Base-by-base conservation (phyloP, 2,329 filamentous ascomycete species). In the Reticulascus tulasneorum region DNA sequence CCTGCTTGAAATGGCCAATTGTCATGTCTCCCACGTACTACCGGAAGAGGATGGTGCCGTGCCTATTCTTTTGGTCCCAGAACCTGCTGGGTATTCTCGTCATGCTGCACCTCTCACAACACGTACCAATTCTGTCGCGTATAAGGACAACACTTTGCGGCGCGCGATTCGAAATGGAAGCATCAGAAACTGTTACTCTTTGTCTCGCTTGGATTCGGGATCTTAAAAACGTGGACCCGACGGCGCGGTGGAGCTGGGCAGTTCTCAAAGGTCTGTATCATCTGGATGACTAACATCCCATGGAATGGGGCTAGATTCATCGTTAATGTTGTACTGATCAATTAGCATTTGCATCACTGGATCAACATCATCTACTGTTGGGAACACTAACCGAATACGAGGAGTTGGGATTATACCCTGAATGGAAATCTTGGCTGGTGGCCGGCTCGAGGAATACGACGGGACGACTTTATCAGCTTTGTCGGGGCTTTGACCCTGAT, bases 171-270 rank as follows among this genome's bases (percentile, higher is more conserved):
- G 74, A 78, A 38, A 52, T 68, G 12, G 67, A 76, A 29, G 63
- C 63, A n/a, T 52, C 58, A 5, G 57, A 69, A 46, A 78, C 73
- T 11, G 63, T 72, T 2, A 53, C 57, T 5, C 48, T 76, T 31
- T 77, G 77, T 53, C 53, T 80, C 31, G 73, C 78, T 39, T 82
- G 77, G 77, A 60, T 82, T 33, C 55, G 66, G 30, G 77, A 82
- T 48, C 60, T 81, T 45, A 72, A 67, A 48, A 66, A 61, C 34
- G 62, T 70, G 18, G 77, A 81, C 49, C 60, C 62, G 1, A 69
- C 74, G 12, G 73, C 76, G 4, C 56, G 61, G 20, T 80, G 76
- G 74, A 71, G 69, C 42, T 79, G 73, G 73, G 59, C 59, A 22
- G 58, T 78, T 16, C 50, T 73, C 32, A 63, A 64, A 52, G 58